Evolutionary conservation across 148 eudicot genomes (phyloP), one percentile per base, ranked within the genome.

Genomic region (Vaccinium myrtillus): DNA sequence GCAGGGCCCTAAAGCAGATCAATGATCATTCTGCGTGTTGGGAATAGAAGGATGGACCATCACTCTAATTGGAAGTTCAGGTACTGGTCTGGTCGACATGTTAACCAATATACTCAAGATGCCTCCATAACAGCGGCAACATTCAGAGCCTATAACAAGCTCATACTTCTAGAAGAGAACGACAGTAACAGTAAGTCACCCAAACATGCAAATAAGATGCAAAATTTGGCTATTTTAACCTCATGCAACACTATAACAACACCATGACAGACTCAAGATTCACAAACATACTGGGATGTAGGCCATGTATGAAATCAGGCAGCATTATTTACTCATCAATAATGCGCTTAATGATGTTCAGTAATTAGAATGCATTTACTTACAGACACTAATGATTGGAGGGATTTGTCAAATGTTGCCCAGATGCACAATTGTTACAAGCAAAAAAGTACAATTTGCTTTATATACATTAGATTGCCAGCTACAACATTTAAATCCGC

Each of bases 301-400:
- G 15, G 49, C 50, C 73, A 21, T 36, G 82, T 25, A 56, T 80
- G 73, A 59, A 80, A 80, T 48, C 74, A 61, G 55, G 19, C 55
- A 39, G 18, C 25, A n/a, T 21, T 43, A 36, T 36, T 36, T 36
- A 36, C 39, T 36, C 39, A 14, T 30, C 58, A 51, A 77, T n/a
- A 14, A 51, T 36, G 13, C 12, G 23, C 36, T 48, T 76, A 49
- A 77, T 77, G 10, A 50, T 51, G 58, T 77, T 23, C 6, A 25
- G 30, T 25, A 11, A 43, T 71, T 71, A 71, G 75, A 71, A 73
- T 43, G 19, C 76, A 73, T 73, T 48, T 14, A 73, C 39, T 25
- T 25, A 6, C 15, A 27, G 39, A 10, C 71, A 10, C 71, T 65
- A 23, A 7, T 9, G 23, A 25, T 25, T 13, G 13, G 7, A 69